Base-by-base conservation (phyloP, 2,329 filamentous ascomycete species). In the Tolypocladium sp. region DNA sequence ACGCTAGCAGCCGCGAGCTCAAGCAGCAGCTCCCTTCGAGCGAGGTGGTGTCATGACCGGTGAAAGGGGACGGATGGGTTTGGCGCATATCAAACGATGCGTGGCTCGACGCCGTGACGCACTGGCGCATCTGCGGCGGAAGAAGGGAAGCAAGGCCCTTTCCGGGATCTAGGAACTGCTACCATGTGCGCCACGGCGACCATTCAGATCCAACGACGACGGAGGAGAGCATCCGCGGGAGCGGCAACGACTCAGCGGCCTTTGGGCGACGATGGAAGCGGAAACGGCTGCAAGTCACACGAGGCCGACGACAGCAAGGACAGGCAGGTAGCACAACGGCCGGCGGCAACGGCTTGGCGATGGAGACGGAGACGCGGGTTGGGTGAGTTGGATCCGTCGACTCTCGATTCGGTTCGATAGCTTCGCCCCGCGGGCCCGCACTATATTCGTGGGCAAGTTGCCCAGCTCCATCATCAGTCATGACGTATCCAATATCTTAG, bases 1-100 rank as follows among this genome's bases (percentile, higher is more conserved):
- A 9, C 30, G 35, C 35, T 35, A 35, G 35, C 9, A 35, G 10
- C 35, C 35, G 9, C 35, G 35, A 37, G 35, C 35, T 55, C 20
- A 56, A 44, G 59, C 54, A 59, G 58, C 58, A 61, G 60, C 61
- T 69, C 67, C 67, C 60, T 69, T 69, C 63, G 67, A 68, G 67
- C 66, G 67, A 68, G 61, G 56, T 49, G 51, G 60, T 58, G 59
- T 58, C 63, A 42, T 46, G 60, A 22, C 60, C 63, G 66, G 66
- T 58, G 60, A 64, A 66, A 69, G 62, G 67, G 66, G 37, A 22
- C n/a, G 15, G 22, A 8, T 30, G 30, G 30, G 7, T 33, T 33
- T 33, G 30, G 30, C 30, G 30, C 30, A 33, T 33, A 12, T 12
- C 41, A 2, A 2, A 9, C n/a, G 41, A 44, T 44, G 41, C 41